These are phyloP conservation scores for Leucaena leucocephala DNA, from an alignment of 306 rosid genomes.

Conservation along the genomic window DNA sequence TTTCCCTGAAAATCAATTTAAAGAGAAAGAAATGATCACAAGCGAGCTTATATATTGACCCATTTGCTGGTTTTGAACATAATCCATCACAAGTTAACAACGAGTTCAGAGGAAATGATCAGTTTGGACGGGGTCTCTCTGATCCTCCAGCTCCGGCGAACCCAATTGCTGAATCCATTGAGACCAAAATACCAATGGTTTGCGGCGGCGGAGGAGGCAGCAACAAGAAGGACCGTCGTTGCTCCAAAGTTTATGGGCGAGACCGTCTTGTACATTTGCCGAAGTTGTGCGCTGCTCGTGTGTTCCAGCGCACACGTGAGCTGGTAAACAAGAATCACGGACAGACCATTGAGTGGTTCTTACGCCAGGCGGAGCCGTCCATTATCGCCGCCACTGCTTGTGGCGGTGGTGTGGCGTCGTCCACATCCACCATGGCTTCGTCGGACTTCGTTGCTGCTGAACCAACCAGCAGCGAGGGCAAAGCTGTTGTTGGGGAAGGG, in stretches of 20 bases:
- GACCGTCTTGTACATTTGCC: constrained; percentile 49
- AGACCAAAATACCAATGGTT: not conserved
- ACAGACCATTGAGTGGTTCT: constrained; percentile 59
- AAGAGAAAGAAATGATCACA: not conserved
- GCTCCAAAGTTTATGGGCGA: constrained; percentile 39
- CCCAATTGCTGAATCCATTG: not conserved
- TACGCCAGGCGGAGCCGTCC: constrained; percentile 54
- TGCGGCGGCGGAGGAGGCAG: constrained; percentile 8
- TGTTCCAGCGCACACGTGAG: constrained; percentile 54
- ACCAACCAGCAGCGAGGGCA: not conserved
- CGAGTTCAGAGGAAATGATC: not conserved
- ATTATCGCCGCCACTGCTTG: constrained; percentile 8
- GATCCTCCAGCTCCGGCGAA: not conserved
- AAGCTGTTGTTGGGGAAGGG: not conserved
- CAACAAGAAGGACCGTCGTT: constrained; percentile 38
- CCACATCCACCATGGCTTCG: not conserved
- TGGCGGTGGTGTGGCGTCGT: not conserved
- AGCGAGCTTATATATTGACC: not conserved
- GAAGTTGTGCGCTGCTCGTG: constrained; percentile 46
- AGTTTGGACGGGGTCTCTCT: not conserved
- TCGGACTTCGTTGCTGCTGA: not conserved
- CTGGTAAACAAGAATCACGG: constrained; percentile 54
- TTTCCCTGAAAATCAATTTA: not conserved
- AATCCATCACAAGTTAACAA: not conserved
- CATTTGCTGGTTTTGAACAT: not conserved